Evolutionary conservation across 768 basidiomycete species (phyloP).

Genomic region (Boletus rubroflammeus): DNA sequence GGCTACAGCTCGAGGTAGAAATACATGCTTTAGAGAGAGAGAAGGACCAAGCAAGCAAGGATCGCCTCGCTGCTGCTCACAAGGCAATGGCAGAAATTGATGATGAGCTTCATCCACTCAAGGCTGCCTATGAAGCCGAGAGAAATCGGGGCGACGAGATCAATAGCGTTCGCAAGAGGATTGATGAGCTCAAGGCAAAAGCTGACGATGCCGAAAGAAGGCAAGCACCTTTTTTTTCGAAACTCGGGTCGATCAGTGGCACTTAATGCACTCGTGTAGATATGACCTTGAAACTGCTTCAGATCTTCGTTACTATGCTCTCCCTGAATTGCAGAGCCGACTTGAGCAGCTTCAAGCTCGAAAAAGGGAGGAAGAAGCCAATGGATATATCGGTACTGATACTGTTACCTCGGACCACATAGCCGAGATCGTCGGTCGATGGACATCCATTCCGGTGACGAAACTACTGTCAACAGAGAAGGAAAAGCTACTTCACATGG

Average conservation of each 20-base stretch:
- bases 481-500: conserved; percentile 85
- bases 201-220: conserved; percentile 89
- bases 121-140: conserved; percentile 83
- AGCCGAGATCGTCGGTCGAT: conserved; percentile 88
- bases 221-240: conserved; percentile 35
- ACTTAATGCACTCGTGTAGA: conserved; percentile 30
- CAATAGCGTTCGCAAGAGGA: conserved; percentile 67
- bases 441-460: conserved; percentile 91
- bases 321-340: conserved; percentile 79
- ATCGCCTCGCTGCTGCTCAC: conserved; percentile 67
- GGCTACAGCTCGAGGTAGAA: conserved; percentile 90
- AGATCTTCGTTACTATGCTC: conserved; percentile 87
- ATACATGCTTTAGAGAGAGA: conserved; percentile 93
- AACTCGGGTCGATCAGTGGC: not conserved
- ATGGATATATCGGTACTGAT: conserved; percentile 51
- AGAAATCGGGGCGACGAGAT: conserved; percentile 81
- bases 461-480: conserved; percentile 84
- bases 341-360: conserved; percentile 69
- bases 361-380: conserved; percentile 71
- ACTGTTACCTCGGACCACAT: conserved; percentile 86
- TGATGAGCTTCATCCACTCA: conserved; percentile 77
- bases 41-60: conserved; percentile 85
- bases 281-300: conserved; percentile 75
- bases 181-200: conserved; percentile 90
- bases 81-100: conserved; percentile 82